Base-by-base conservation (phyloP, 2,329 filamentous ascomycete genomes). In the Fonsecaea monophora region DNA sequence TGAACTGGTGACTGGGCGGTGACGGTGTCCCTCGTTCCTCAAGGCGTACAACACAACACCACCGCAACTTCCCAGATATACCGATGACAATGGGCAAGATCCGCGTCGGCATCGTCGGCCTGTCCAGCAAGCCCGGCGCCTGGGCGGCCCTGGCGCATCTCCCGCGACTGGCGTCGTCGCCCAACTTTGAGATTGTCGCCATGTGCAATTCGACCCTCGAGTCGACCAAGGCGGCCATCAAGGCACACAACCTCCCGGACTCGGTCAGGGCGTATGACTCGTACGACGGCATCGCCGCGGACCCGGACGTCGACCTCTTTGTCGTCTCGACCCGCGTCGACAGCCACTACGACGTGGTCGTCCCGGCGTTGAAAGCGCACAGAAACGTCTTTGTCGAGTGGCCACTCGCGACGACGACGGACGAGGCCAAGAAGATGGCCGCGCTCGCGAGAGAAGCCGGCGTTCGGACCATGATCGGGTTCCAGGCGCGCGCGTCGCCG, bases 111-210 rank as follows among this genome's bases (percentile, higher is more conserved):
- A 78, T 89, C n/a, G 80, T 88, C 65, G 87, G 86, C 57, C 84
- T 89, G 60, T 87, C 85, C 1, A 77, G 83, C 62, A 82, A 84
- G 58, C 79, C 79, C 35, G 81, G 80, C 4, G 81, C 82, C 0
- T 89, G 87, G 87, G 86, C 85, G 1, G 79, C 77, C 35, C 71
- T 73, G 25, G 85, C 83, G 2, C 87, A 89, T 71, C 81, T 89
- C 0, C 86, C 88, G 0, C 88, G 88, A 72, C 82, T 90, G 2
- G 74, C 82, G 34, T 80, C 82, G 6, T 78, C 77, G 15, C 69
- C 77, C 1, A 77, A 80, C 12, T 87, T 82, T 67, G 65, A 79
- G 32, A 83, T 87, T 53, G 80, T 83, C 0, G 86, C 84, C 0
- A 76, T 87, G 0, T 79, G 82, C 65, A 87, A 87, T 76, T 84